A percentile compares a stretch with the other conserved stretches of the same genome.
Conservation (phyloP, 1,284 basidiomycete species). For the Leccinum subspadiceum region DNA sequence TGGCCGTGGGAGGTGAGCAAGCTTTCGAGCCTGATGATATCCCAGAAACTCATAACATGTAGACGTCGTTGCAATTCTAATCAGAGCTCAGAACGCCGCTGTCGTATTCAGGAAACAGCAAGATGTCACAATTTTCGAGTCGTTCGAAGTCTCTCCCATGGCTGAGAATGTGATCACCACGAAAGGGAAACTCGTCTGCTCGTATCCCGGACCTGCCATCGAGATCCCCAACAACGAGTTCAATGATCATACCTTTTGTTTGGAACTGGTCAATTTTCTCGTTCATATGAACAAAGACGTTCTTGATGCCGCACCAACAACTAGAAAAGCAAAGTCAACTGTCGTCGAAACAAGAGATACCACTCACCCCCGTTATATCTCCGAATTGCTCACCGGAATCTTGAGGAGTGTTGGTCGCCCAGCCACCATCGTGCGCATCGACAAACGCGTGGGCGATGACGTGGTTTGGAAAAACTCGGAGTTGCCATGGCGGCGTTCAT, state of each 20-base stretch:
- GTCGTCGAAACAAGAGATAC: no score
- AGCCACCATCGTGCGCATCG: no score
- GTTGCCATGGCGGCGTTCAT: no score
- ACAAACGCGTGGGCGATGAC: no score
- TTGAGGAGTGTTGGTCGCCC: no score
- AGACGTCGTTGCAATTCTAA: background rate
- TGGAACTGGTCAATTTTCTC: background rate
- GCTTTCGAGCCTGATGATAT: background rate
- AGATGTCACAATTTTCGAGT: background rate
- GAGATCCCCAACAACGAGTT: background rate
- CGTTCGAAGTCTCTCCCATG: background rate
- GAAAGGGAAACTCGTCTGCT: background rate
- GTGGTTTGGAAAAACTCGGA: no score
- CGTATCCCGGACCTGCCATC: background rate
- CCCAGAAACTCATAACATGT: background rate
- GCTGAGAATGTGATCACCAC: background rate
- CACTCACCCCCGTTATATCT: no score
- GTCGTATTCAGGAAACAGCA: background rate
- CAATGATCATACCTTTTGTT: background rate
- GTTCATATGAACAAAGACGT: no score
- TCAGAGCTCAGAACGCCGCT: background rate
- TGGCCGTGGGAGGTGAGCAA: background rate
- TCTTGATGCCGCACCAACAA: no score
- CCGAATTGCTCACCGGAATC: no score
- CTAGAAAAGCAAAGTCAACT: no score